phyloP scores from a whole-genome alignment of 108 stramenopile species.

The Phaeodactylum tricornutum region DNA sequence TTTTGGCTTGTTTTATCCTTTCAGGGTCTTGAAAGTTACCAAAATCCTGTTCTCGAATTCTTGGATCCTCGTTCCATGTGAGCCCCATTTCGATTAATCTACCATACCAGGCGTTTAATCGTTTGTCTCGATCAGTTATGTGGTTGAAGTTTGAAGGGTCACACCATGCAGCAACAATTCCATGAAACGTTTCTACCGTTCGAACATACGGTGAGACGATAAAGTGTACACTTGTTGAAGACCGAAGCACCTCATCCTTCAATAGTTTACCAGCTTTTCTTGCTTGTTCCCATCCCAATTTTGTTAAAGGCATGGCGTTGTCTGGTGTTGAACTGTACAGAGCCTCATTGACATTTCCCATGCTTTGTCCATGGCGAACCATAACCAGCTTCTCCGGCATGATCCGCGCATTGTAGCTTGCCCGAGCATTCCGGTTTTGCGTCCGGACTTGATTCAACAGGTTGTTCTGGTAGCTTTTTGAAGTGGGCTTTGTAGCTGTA shows the following conservation, averaged over 20 bases:
- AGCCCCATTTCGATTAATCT: conserved; percentile 58
- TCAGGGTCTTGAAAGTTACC: conserved; percentile 69
- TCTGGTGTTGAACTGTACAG: conserved; percentile 73
- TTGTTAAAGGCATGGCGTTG: conserved; percentile 73
- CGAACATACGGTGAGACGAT: conserved; percentile 78
- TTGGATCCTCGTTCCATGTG: conserved; percentile 80
- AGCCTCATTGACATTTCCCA: conserved; percentile 72
- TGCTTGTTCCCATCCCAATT: conserved; percentile 78
- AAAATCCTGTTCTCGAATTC: conserved; percentile 88
- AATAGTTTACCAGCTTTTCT: conserved; percentile 51
- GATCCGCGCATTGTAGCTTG: conserved; percentile 57
- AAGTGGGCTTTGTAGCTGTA: too few species aligned
- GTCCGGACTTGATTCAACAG: too few species aligned
- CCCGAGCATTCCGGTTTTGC: conserved; percentile 16
- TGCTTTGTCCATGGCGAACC: conserved; percentile 75
- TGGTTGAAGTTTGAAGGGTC: conserved; percentile 62
- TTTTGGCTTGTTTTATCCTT: conserved; percentile 45
- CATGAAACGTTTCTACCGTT: conserved; percentile 86
- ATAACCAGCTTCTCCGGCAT: conserved; percentile 77
- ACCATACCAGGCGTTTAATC: conserved; percentile 66
- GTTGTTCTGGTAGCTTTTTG: too few species aligned
- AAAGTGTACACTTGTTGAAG: conserved; percentile 62
- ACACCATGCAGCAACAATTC: conserved; percentile 71
- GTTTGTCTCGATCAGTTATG: conserved; percentile 34
- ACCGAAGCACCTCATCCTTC: conserved; percentile 29